phyloP scores from a whole-genome alignment of 345 rosid species.

The Populus ilicifolia region DNA sequence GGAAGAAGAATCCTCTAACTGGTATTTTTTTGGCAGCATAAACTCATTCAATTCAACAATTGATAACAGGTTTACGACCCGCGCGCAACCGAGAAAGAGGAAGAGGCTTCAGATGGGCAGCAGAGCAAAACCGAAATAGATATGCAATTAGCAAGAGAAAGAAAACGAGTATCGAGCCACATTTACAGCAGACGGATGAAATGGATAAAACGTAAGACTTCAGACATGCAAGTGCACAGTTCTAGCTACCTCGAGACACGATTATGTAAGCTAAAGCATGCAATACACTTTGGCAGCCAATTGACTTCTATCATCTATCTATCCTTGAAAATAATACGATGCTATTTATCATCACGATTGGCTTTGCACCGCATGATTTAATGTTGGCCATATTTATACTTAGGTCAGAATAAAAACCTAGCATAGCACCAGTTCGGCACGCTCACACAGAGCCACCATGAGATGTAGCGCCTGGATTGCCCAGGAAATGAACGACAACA shows the following conservation, averaged over 20 bases:
- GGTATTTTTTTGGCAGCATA: neutral
- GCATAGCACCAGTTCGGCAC: neutral
- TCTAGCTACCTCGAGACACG: slow-evolving; percentile 24
- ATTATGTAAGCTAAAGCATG: slow-evolving; percentile 18
- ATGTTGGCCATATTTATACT: neutral
- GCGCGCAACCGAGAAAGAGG: neutral
- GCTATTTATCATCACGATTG: slow-evolving; percentile 4
- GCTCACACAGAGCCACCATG: slow-evolving; percentile 23
- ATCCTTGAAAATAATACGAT: slow-evolving; percentile 7
- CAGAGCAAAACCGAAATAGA: neutral
- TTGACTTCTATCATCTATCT: slow-evolving; percentile 9
- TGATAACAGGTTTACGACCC: neutral
- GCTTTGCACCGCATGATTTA: slow-evolving; percentile 15
- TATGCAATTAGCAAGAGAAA: neutral
- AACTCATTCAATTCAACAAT: neutral
- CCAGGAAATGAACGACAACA: slow-evolving; percentile 83
- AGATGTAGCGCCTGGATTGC: slow-evolving; percentile 45
- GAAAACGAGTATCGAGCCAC: slow-evolving; percentile 6
- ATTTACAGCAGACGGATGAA: slow-evolving; percentile 37
- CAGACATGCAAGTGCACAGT: slow-evolving; percentile 19
- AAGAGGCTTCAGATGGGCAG: neutral
- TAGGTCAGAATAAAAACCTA: slow-evolving; percentile 3
- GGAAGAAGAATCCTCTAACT: neutral
- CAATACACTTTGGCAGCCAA: slow-evolving; percentile 10
- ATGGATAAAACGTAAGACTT: slow-evolving; percentile 4